Evolutionary conservation across 257 asterid species (phyloP).

Genomic region (Ilex asprella): DNA sequence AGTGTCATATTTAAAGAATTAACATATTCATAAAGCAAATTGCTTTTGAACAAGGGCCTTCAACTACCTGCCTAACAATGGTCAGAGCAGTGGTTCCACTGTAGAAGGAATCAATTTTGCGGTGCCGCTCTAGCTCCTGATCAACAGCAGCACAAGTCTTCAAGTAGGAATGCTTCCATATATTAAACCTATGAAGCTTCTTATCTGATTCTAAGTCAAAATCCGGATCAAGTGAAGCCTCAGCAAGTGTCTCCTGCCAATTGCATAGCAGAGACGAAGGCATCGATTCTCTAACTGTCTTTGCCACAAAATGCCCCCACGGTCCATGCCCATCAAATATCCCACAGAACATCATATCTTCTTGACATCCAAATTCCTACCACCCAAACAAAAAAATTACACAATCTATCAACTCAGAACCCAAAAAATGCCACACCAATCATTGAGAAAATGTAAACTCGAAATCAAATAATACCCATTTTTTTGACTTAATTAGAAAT

Average conservation of each 20-base stretch:
- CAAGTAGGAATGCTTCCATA: conserved; percentile 77
- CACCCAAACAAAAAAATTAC: neutral
- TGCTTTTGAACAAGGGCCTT: neutral
- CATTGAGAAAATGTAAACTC: neutral
- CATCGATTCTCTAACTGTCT: conserved; percentile 72
- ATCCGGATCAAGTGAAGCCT: conserved; percentile 54
- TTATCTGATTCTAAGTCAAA: conserved; percentile 41
- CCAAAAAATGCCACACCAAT: neutral
- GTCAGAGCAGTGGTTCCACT: conserved; percentile 93
- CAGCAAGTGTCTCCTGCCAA: conserved; percentile 74
- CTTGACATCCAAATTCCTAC: conserved; percentile 93
- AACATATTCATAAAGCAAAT: neutral
- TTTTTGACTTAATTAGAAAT: neutral
- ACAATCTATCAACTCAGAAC: neutral
- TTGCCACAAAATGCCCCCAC: conserved; percentile 95
- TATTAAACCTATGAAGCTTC: conserved; percentile 45
- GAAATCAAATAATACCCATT: neutral
- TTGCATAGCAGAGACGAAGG: conserved; percentile 57
- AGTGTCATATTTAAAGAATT: neutral
- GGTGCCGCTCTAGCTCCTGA: conserved; percentile 62
- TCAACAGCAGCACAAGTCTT: conserved; percentile 92
- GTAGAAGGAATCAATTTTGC: conserved; percentile 63
- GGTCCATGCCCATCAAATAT: conserved; percentile 96
- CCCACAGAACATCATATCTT: conserved; percentile 91
- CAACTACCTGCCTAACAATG: conserved; percentile 72